phyloP scores from a whole-genome alignment of 768 basidiomycete species.

The Cystofilobasidium bisporidii region DNA sequence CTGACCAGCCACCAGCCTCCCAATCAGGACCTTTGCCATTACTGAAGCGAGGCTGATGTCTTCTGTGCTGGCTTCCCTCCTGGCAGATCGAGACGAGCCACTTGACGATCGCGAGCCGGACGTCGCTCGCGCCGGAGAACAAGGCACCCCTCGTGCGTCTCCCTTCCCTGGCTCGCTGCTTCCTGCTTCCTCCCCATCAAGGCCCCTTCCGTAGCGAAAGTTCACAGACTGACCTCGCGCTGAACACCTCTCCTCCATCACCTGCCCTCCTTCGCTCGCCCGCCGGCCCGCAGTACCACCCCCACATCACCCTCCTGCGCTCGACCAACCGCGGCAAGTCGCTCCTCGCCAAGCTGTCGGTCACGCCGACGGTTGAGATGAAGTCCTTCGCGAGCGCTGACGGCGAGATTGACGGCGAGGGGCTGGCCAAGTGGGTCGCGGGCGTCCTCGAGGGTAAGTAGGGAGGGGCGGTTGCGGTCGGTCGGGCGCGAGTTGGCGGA shows the following conservation, averaged over 20 bases:
- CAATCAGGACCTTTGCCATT: no score
- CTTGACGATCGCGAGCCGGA: slow-evolving; percentile 13
- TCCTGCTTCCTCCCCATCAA: slow-evolving; percentile 30
- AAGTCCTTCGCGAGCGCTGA: slow-evolving; percentile 65
- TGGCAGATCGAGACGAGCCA: slow-evolving; percentile 21
- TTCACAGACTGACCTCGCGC: no score
- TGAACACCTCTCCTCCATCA: no score
- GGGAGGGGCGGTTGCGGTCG: no score
- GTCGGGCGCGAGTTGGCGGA: no score
- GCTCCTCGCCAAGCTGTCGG: slow-evolving; percentile 57
- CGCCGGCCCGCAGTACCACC: slow-evolving; percentile 54
- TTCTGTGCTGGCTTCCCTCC: background rate
- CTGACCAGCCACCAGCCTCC: no score
- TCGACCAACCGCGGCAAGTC: slow-evolving; percentile 79
- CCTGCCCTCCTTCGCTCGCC: no score
- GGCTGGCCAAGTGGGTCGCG: slow-evolving; percentile 69
- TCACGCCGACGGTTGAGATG: slow-evolving; percentile 52
- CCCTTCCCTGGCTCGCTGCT: background rate
- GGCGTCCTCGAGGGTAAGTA: slow-evolving; percentile 32
- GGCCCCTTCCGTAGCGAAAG: no score
- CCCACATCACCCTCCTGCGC: slow-evolving; percentile 54
- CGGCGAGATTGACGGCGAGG: slow-evolving; percentile 65
- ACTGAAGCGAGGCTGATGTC: no score
- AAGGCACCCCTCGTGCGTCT: slow-evolving; percentile 18
- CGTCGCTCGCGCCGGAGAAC: slow-evolving; percentile 4